These are phyloP conservation scores for Gaultheria prostrata DNA, from an alignment of 148 eudicot species.

Conservation along the genomic window DNA sequence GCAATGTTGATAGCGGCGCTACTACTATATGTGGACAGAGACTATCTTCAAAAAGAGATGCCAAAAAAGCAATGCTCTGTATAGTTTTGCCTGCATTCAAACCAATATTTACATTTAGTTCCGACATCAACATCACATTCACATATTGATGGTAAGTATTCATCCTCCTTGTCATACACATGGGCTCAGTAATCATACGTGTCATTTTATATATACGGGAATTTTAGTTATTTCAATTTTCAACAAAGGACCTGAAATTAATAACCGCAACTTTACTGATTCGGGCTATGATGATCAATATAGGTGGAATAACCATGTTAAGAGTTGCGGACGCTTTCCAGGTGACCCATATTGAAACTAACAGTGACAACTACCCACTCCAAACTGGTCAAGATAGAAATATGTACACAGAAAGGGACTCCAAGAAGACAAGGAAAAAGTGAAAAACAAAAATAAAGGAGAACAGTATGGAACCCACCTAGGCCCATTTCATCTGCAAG, in stretches of 20 bases:
- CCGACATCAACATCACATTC: neutral
- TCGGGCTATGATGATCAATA: neutral
- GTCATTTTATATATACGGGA: neutral
- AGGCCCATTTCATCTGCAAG: conserved; percentile 99
- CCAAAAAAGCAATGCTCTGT: conserved; percentile 94
- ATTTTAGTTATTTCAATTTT: neutral
- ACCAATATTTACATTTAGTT: neutral
- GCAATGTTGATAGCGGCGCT: conserved; percentile 93
- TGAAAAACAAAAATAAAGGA: neutral
- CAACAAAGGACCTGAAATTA: too few relatives aligned
- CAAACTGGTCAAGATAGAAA: neutral
- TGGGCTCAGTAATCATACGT: neutral
- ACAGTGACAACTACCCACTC: neutral
- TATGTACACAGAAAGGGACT: neutral
- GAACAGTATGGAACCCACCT: conserved; percentile 41
- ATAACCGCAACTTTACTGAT: neutral
- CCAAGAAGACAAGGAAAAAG: neutral
- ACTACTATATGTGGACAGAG: conserved; percentile 80
- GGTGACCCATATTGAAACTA: neutral
- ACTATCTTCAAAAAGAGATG: conserved; percentile 74
- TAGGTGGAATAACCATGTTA: neutral
- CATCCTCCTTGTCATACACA: neutral
- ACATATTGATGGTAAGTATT: neutral
- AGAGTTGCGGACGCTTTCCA: neutral
- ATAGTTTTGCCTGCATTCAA: conserved; percentile 86